phyloP scores from a whole-genome alignment of 2,329 filamentous ascomycete genomes.

The Aspergillus flavus region DNA sequence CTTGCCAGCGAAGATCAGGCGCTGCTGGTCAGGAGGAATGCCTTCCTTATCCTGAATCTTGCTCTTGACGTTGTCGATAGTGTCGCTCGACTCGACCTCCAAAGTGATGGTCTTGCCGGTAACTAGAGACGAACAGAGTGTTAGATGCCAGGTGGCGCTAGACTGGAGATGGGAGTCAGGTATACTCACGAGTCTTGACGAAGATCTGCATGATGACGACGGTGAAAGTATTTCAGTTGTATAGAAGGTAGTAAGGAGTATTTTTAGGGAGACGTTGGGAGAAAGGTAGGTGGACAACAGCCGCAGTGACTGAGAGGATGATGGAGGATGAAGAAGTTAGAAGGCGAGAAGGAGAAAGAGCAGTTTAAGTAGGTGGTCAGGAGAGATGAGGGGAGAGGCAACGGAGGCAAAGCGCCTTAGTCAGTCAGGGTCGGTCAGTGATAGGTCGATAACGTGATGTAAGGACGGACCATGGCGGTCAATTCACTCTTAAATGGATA shows the following conservation, averaged over 20 bases:
- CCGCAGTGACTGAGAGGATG: background rate
- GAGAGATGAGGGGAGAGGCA: constrained; percentile 27
- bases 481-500: constrained; percentile 7
- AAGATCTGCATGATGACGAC: constrained; percentile 86
- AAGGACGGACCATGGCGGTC: constrained; percentile 12
- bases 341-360: constrained; percentile 25
- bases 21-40: constrained; percentile 61
- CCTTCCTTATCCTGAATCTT: constrained; percentile 65
- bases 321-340: constrained; percentile 20
- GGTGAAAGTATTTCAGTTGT: constrained; percentile 20
- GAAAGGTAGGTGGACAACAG: background rate
- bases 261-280: background rate
- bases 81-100: constrained; percentile 53
- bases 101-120: constrained; percentile 61
- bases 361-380: constrained; percentile 35
- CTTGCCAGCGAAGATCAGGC: constrained; percentile 61
- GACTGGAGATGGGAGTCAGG: constrained; percentile 30
- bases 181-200: constrained; percentile 85
- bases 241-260: constrained; percentile 19
- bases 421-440: constrained; percentile 25
- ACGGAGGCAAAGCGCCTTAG: constrained; percentile 32
- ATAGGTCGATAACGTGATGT: constrained; percentile 34
- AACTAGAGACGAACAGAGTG: constrained; percentile 49
- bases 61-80: constrained; percentile 59
- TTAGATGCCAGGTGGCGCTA: constrained; percentile 26